Base-by-base conservation (phyloP, 2,329 filamentous ascomycete species). In the Aspergillus neoniger region DNA sequence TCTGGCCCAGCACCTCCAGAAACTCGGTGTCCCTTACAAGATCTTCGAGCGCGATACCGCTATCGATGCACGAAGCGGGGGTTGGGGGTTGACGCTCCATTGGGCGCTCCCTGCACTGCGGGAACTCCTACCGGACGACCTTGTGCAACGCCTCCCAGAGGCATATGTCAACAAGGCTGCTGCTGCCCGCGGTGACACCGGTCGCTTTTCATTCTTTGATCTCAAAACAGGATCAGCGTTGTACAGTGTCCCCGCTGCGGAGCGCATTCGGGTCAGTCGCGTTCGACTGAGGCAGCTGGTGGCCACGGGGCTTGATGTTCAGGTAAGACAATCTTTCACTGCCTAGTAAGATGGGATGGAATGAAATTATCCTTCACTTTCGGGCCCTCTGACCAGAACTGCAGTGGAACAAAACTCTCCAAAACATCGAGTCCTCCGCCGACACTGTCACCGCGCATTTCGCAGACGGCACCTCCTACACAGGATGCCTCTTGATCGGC, bases 11-110 rank as follows among this genome's bases (percentile, higher is more conserved):
- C 66, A 72, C 44, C 70, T 81, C 9, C 71, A 72, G 53, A 74
- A 70, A 32, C 64, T 69, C 15, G 65, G 63, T 15, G 62, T 80
- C 2, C 65, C 71, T 0, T 79, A 75, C 53, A 65, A 69, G 41
- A 69, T 81, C 52, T 79, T 77, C 57, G 78, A 81, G 53, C 74
- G 75, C 12, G 78, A 80, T 65, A 65, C 67, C 5, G 78, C 82
- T 43, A 75, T 83, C 44, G 76, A 72, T 59, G 78, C 78, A 28
- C 82, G 80, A 32, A 82, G 75, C 19, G 76, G 80, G 4, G 86
- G 86, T 63, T 89, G 86, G 87, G 87, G 85, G 3, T 75, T 89
- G 59, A 88, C 86, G 0, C 76, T 89, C 59, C 85, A 88, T 69
- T 89, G 86, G 86, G 84, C 83, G 4, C 77, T 88, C 9, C 77